phyloP scores from a whole-genome alignment of 1,284 basidiomycete genomes.

The Psilocybe mexicana region DNA sequence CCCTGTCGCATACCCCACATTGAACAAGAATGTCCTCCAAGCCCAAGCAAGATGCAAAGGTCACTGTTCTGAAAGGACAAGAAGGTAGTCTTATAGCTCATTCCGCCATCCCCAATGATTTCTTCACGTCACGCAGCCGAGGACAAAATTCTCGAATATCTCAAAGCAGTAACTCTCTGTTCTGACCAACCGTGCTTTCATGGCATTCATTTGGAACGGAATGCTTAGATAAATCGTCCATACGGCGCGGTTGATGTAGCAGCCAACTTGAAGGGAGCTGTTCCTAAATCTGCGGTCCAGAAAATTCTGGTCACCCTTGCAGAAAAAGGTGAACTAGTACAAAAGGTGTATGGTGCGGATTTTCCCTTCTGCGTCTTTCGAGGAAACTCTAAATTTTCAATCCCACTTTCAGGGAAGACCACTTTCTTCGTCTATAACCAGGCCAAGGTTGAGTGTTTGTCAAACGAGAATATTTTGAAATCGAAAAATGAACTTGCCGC shows the following conservation, averaged over 20 bases:
- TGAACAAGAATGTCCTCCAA: constrained; percentile 27
- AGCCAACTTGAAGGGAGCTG: constrained; percentile 83
- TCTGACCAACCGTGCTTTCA: not conserved
- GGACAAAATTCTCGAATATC: constrained; percentile 70
- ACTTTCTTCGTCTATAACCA: constrained; percentile 83
- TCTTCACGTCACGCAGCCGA: constrained; percentile 51
- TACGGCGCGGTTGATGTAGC: constrained; percentile 84
- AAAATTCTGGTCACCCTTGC: constrained; percentile 79
- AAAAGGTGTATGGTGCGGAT: constrained; percentile 74
- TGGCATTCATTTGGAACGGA: not conserved
- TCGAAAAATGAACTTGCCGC: constrained; percentile 56
- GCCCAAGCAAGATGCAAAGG: constrained; percentile 55
- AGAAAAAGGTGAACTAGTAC: constrained; percentile 72
- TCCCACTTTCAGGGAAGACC: constrained; percentile 63
- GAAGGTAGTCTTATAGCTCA: constrained; percentile 47
- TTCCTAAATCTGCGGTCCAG: constrained; percentile 79
- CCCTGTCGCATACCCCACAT: not conserved
- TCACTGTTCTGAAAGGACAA: constrained; percentile 66
- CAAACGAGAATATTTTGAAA: constrained; percentile 54
- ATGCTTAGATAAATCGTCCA: constrained; percentile 67
- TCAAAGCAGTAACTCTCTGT: constrained; percentile 54
- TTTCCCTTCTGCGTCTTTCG: not conserved
- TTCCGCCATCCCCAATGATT: constrained; percentile 1
- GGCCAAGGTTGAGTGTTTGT: constrained; percentile 59
- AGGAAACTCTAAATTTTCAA: constrained; percentile 1